phyloP scores from a whole-genome alignment of 2,329 filamentous ascomycete genomes.

The Pseudocercospora macadamiae region DNA sequence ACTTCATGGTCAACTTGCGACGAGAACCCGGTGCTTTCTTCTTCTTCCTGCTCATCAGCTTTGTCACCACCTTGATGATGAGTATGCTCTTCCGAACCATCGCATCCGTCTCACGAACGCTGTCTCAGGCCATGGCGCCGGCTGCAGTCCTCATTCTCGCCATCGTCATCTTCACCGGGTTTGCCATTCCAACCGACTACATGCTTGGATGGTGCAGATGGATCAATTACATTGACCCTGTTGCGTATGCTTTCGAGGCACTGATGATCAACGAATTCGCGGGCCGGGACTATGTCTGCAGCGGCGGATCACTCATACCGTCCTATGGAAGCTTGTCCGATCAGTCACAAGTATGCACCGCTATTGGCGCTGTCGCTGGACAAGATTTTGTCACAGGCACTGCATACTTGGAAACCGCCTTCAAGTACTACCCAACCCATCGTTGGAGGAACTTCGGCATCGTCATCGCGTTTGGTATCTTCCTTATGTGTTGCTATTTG shows the following conservation, averaged over 20 bases:
- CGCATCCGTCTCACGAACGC: conserved; percentile 71
- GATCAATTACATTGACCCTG: conserved; percentile 79
- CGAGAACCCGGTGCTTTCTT: conserved; percentile 78
- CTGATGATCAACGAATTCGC: conserved; percentile 75
- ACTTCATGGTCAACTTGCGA: conserved; percentile 84
- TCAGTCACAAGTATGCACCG: conserved; percentile 43
- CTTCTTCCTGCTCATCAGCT: conserved; percentile 78
- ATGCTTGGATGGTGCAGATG: conserved; percentile 82
- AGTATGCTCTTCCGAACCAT: conserved; percentile 85
- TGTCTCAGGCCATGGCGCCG: conserved; percentile 61
- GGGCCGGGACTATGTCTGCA: conserved; percentile 60
- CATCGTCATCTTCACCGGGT: conserved; percentile 70
- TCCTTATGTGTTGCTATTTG: conserved; percentile 48
- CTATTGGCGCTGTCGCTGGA: conserved; percentile 47
- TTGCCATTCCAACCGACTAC: conserved; percentile 59
- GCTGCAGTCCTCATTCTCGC: conserved; percentile 63
- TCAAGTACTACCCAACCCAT: conserved; percentile 41
- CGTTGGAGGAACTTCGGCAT: conserved; percentile 55
- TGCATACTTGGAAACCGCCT: conserved; percentile 38
- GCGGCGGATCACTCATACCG: conserved; percentile 38
- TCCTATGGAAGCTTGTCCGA: conserved; percentile 40
- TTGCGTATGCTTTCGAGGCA: conserved; percentile 78
- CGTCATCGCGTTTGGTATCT: conserved; percentile 49
- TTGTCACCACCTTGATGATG: conserved; percentile 74
- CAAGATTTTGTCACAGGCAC: conserved; percentile 44